These are phyloP conservation scores for Lactarius deliciosus DNA, from an alignment of 768 basidiomycete species.

Conservation along the genomic window DNA sequence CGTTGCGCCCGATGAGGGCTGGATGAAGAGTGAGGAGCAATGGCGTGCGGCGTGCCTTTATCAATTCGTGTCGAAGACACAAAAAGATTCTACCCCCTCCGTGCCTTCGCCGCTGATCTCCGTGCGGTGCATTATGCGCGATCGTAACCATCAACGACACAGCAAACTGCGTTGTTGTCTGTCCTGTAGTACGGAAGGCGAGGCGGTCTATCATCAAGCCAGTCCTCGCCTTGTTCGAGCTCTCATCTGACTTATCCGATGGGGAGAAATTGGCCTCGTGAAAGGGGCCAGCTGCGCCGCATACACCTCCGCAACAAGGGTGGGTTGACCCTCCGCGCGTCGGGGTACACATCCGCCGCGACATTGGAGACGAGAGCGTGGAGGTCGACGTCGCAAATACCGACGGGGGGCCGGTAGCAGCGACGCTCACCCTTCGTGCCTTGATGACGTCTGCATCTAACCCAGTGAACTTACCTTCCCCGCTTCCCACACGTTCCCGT, in stretches of 20 bases:
- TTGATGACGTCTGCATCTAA: constrained; percentile 7
- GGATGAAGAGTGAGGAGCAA: constrained; percentile 78
- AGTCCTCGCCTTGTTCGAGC: constrained; percentile 38
- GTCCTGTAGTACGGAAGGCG: constrained; percentile 59
- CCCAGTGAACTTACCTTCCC: not conserved
- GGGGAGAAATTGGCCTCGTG: constrained; percentile 32
- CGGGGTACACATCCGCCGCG: constrained; percentile 55
- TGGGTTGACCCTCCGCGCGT: constrained; percentile 30
- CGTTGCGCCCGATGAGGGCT: constrained; percentile 75
- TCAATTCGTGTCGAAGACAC: constrained; percentile 50
- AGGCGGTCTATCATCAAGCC: constrained; percentile 51
- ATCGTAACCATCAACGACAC: constrained; percentile 39
- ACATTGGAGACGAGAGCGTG: constrained; percentile 58
- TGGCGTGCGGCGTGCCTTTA: constrained; percentile 94
- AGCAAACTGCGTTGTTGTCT: constrained; percentile 49
- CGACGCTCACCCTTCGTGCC: not conserved
- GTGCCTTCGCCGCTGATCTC: constrained; percentile 43
- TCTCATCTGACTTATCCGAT: constrained; percentile 40
- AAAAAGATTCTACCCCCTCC: constrained; percentile 55
- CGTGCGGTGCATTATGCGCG: constrained; percentile 26
- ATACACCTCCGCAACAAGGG: constrained; percentile 50
- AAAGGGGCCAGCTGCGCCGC: constrained; percentile 35
- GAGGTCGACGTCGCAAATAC: constrained; percentile 53
- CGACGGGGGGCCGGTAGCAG: constrained; percentile 13
- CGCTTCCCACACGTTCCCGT: constrained; percentile 12